Evolutionary conservation across 441 rosid species (phyloP), one percentile per base, ranked within the genome.

Genomic region (Viola pubescens): DNA sequence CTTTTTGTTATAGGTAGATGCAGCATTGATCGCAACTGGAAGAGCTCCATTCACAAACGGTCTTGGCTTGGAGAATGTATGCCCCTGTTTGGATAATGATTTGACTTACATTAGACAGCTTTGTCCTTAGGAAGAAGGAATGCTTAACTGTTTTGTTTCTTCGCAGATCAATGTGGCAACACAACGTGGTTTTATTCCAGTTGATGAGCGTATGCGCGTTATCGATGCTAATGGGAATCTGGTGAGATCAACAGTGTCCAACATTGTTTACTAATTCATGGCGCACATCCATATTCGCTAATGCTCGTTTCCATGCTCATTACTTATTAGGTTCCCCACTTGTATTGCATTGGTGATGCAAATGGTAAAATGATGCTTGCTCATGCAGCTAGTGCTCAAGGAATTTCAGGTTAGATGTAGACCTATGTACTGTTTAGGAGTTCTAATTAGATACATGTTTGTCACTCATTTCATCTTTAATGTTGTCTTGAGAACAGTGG

Each of bases 351-450:
- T 63, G 94, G 94, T 61, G 97, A 92, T 82, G 97, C 91, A 38
- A 89, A 89, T 61, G 98, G 98, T 62, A 92, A 89, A 82, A 70
- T 94, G 96, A 94, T 94, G 98, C 98, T 94, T 8, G 98, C 98
- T 64, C 98, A 89, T 79, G 94, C 97, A 52, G 98, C 98, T 54
- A 92, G 96, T 71, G 98, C 98, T 59, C 98, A 94, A 81, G 98
- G 98, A 82, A 94, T 94, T 70, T 94, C 98, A 69, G 98, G 98
- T 88, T 70, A 53, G 60, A 48, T 53, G 40, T 58, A 14, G 52
- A 34, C 7, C 0, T 7, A 19, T 50, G n/a, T n/a, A 6, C 37
- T 26, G 37, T 47, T 60, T 56, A 37, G 41, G 42, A 46, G 59
- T 59, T 65, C 59, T 50, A 54, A 53, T 9, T 52, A 9, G 47